Conservation (phyloP, 108 stramenopile species). For the Skeletonema menzelii region DNA sequence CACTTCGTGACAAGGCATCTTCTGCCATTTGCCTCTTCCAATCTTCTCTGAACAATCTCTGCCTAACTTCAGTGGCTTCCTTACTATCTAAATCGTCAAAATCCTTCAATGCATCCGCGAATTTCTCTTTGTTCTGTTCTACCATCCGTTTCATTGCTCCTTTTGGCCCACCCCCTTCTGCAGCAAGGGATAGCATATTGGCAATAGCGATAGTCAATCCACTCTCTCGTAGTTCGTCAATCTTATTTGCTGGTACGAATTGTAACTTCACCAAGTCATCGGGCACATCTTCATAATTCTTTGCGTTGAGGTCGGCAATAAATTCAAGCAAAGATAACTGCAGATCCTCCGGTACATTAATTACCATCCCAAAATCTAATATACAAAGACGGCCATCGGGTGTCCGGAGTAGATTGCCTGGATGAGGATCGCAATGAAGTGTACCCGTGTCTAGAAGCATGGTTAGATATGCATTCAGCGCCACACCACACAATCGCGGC, state of each 20-base stretch:
- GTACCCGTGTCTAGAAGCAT: slow-evolving; percentile 61
- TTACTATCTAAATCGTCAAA: slow-evolving; percentile 48
- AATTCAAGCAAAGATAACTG: slow-evolving; percentile 79
- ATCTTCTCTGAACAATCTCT: slow-evolving; percentile 37
- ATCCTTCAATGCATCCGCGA: slow-evolving; percentile 36
- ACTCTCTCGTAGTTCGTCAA: slow-evolving; percentile 50
- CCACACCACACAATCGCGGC: slow-evolving; percentile 65
- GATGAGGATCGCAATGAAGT: slow-evolving; percentile 41
- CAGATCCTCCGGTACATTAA: slow-evolving; percentile 59
- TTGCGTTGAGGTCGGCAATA: slow-evolving; percentile 75
- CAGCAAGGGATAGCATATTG: slow-evolving; percentile 52
- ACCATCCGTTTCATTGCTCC: slow-evolving; percentile 55
- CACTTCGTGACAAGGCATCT: slow-evolving; percentile 29
- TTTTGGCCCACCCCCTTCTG: slow-evolving; percentile 58
- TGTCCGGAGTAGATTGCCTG: slow-evolving; percentile 77
- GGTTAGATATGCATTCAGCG: slow-evolving; percentile 69
- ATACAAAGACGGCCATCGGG: slow-evolving; percentile 79
- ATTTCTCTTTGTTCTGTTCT: slow-evolving; percentile 37
- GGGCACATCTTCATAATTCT: slow-evolving; percentile 76
- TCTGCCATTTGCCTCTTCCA: slow-evolving; percentile 43
- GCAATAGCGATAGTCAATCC: slow-evolving; percentile 62
- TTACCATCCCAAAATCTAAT: slow-evolving; percentile 71
- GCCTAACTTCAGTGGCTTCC: slow-evolving; percentile 44
- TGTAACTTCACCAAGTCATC: slow-evolving; percentile 72
- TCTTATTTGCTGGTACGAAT: slow-evolving; percentile 63